Evolutionary conservation across 139 green algal genomes (phyloP), one percentile per base, ranked within the genome.

Genomic region (Picochlorum sp.): DNA sequence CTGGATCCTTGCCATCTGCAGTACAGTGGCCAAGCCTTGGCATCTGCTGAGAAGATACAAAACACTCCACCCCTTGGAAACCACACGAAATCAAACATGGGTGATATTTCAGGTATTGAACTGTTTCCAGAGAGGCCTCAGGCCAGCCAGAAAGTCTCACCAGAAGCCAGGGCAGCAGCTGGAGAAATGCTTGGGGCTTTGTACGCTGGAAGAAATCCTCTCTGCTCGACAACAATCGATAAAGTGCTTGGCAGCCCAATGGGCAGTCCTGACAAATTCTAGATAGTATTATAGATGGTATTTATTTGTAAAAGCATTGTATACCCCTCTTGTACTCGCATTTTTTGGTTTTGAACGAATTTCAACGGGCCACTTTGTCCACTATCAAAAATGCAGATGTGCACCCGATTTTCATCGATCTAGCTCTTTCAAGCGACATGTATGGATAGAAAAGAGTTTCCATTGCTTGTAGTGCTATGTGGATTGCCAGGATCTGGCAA

Each of bases 401-500:
- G 34, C 8, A 11, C 34, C 8, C 0, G 2, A 41, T 9, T 41
- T 14, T 41, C 34, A 41, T 13, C 8, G 34, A 41, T 11, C 34
- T 41, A 41, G 34, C 6, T 3, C 8, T 41, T 0, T 41, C 1
- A 41, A 41, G 34, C 7, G 1, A 2, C 0, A 41, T 41, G 34
- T 0, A 41, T 41, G 34, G 47, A 54, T 21, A 54, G 8, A 21
- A 20, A 54, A 26, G 18, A 21, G 18, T 54, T 20, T 13, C 47
- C 47, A 20, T 54, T 54, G 18, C 51, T 66, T 14, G 6, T 66
- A 16, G 37, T 55, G 15, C 16, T 66, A 20, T 54, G 13, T 45
- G 60, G 60, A 18, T 24, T 66, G 15, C 60, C 60, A 57, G 60
- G 47, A 21, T 56, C 24, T 15, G 60, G 60, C 15, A 66, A 66